Evolutionary conservation across 805 yeast genomes (phyloP), one percentile per base, ranked within the genome.

Genomic region (Clavispora phyllophila): DNA sequence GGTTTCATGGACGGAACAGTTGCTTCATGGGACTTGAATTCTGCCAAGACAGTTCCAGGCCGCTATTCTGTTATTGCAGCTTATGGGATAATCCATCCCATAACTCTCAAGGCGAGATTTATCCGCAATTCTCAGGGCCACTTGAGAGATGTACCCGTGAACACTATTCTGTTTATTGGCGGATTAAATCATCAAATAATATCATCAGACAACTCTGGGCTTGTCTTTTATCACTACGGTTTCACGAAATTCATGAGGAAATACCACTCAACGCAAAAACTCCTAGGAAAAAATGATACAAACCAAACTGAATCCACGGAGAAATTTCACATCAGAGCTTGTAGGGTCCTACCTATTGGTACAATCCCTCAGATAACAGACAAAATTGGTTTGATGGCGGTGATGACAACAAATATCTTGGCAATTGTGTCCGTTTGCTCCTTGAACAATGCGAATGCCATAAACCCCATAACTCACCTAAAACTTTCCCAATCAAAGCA

Each of bases 1-100:
- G 95, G 96, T 1, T 79, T 75, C 49, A 66, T 70, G 5, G 63
- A 72, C 18, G 98, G 97, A 0, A 69, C 68, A 41, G 72, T 90
- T 2, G 64, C 73, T 23, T 51, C 86, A 2, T 91, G 96, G 95
- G 81, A 85, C 47, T 51, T 68, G 31, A 63, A 9, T 44, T 52
- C 17, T 10, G 18, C 5, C 18, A 26, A 19, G 5, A 3, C 33
- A 7, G n/a, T 13, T 8, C 35, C 28, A 10, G 28, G 36, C 2
- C 12, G 13, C 17, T 31, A 23, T 24, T 29, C 36, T 33, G 41
- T 3, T 68, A 68, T 9, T 46, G 63, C 0, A 46, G 70, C 1
- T 65, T 84, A 15, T 54, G 35, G 36, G 6, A 29, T 43, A 13
- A 43, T 43, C 18, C 35, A n/a, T 13, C 36, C 43, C 22, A 36